These are phyloP conservation scores for Setomelanomma holmii DNA, from an alignment of 2,329 filamentous ascomycete species.

Conservation along the genomic window DNA sequence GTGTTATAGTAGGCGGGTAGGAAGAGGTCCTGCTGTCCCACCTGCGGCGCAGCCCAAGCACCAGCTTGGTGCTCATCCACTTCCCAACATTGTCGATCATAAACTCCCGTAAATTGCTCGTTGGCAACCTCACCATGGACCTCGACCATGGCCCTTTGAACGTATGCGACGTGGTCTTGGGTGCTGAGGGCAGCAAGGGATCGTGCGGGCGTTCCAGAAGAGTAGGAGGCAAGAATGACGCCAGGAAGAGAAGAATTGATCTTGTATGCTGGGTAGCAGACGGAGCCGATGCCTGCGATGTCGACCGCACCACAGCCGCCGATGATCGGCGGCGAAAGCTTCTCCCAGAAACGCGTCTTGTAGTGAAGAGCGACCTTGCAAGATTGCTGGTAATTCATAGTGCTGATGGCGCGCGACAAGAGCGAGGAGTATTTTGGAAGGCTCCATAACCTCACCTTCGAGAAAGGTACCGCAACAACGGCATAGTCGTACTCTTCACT, in stretches of 20 bases:
- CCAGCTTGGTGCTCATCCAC: conserved; percentile 67
- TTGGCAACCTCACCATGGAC: conserved; percentile 68
- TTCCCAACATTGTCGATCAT: conserved; percentile 71
- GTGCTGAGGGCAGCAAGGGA: conserved; percentile 60
- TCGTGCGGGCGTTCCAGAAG: conserved; percentile 54
- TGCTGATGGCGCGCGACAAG: conserved; percentile 56
- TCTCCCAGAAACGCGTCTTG: conserved; percentile 68
- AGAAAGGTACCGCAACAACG: conserved; percentile 70
- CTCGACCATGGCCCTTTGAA: conserved; percentile 71
- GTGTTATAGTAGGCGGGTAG: conserved; percentile 77
- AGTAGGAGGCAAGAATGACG: conserved; percentile 67
- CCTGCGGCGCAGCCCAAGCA: conserved; percentile 66
- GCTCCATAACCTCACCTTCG: conserved; percentile 68
- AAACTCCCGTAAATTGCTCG: conserved; percentile 70
- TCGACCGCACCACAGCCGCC: conserved; percentile 69
- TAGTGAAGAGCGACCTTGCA: conserved; percentile 72
- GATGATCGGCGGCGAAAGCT: conserved; percentile 63
- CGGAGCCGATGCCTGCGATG: conserved; percentile 66
- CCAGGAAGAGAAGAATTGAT: conserved; percentile 70
- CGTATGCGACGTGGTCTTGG: conserved; percentile 67
- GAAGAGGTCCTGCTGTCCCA: conserved; percentile 73
- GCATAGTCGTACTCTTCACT: conserved; percentile 69
- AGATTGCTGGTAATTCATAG: conserved; percentile 58
- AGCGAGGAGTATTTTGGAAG: conserved; percentile 63
- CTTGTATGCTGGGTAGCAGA: conserved; percentile 73